Base-by-base conservation (phyloP, 768 basidiomycete species). In the Tricholoma sp. region DNA sequence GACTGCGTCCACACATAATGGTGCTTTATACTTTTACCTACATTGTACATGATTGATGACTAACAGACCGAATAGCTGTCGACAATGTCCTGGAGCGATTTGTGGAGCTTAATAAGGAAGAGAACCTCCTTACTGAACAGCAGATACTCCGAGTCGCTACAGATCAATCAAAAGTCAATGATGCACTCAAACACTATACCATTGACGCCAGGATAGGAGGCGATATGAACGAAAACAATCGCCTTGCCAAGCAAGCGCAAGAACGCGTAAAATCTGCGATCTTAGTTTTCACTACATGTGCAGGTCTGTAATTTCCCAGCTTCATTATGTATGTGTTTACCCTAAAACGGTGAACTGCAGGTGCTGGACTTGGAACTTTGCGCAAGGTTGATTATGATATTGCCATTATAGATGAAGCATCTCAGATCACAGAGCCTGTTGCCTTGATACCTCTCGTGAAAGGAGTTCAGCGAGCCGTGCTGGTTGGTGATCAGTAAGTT, bases 1-100 rank as follows among this genome's bases (percentile, higher is more conserved):
- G 84, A 84, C 85, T 0, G 85, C 86, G 0, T 88, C 86, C 0
- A 86, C 85, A 0, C 84, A 86, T 60, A 87, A 86, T 56, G 85
- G 85, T 81, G 61, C 17, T 18, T 18, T 58, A 57, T 29, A 2
- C 36, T 24, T 33, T n/a, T 15, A 9, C 28, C 31, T 10, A 24
- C 29, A 7, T 33, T 36, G 15, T 29, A 7, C 41, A 37, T 18
- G 41, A 18, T 41, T 17, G 44, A 57, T 10, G 24, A 20, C 31
- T 55, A 28, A 53, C 10, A 37, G 13, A n/a, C 10, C n/a, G 7
- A 18, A n/a, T 41, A 86, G 86, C 86, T 13, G 84, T 87, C 5
- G 86, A 87, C 64, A 88, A 87, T 37, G 85, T 88, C 5, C 67
- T 87, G 12, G 83, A 88, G 63, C 76, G 84, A 6, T 86, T 88